Evolutionary conservation across 2,329 filamentous ascomycete species (phyloP), one percentile per base, ranked within the genome.

Genomic region (Aplosporella prunicola): DNA sequence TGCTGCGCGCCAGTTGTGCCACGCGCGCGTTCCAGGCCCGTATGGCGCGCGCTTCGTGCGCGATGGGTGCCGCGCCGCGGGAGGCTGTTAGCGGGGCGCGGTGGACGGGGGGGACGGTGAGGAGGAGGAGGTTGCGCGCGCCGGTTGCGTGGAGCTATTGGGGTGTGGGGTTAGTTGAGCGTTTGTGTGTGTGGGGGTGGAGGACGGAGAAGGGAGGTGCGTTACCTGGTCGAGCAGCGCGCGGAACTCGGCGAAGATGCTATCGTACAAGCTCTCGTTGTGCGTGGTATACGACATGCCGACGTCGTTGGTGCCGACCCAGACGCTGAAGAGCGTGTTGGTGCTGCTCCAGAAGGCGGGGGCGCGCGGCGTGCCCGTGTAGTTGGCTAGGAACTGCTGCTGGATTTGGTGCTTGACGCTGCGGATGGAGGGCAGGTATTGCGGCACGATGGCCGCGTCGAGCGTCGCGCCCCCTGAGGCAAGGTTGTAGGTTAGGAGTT

Each of bases 301-400:
- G 11, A 74, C 61, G 45, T 76, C 72, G 48, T 76, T 76, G 47
- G 74, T 68, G 22, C 72, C 72, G 34, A 75, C 69, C 58, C 64
- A 74, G 34, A 37, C 20, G 9, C 41, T 43, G 35, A 46, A 46
- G 5, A 46, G 40, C 5, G 44, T 41, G 35, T 43, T 32, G 16
- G 35, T 26, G 10, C 35, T 30, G 16, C 10, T 17, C 44, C 44
- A 46, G 8, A 20, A 23, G 4, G 57, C 56, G 27, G 54, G 49
- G 5, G 47, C 47, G 3, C 58, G 56, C 2, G 49, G 45, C 2
- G 57, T 20, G 14, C 39, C 28, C 11, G 57, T 62, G 42, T 64
- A 72, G 2, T 47, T 51, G 1, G 60, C 61, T 3, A 68, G 45
- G 43, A 62, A 72, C 9, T 60, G 51, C 3, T 52, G 47, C 18